These are phyloP conservation scores for Pachysandra terminalis DNA, from an alignment of 164 flowering plant species.

Conservation along the genomic window DNA sequence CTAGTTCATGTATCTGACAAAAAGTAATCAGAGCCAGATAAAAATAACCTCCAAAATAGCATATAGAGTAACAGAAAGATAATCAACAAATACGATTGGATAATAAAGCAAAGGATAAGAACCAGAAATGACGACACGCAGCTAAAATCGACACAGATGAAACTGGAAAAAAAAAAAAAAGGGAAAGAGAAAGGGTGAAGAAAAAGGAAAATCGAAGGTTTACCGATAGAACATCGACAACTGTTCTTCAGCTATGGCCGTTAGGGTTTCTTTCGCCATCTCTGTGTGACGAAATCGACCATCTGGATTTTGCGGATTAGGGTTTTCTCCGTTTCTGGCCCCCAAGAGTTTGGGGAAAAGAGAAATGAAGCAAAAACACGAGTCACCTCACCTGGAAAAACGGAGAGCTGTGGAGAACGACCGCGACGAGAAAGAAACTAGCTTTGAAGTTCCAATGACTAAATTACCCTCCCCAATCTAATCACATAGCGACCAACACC, in stretches of 20 bases:
- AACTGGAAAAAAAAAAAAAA: background rate
- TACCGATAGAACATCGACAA: slow-evolving; percentile 19
- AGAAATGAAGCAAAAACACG: background rate
- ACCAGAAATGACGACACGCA: background rate
- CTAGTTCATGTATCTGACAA: background rate
- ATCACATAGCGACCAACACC: too few species aligned
- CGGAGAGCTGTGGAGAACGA: slow-evolving; percentile 17
- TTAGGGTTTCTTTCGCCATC: slow-evolving; percentile 9
- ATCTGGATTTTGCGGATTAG: slow-evolving; percentile 13
- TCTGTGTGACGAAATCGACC: slow-evolving; percentile 11
- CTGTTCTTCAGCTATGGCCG: slow-evolving; percentile 8
- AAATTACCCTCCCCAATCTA: background rate
- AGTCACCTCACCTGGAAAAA: slow-evolving; percentile 13
- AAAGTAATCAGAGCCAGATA: background rate
- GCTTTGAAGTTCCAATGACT: background rate
- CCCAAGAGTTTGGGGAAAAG: background rate
- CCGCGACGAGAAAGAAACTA: background rate
- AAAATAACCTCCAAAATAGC: background rate
- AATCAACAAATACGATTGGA: background rate
- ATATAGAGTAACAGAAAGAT: background rate
- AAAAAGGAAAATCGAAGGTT: background rate
- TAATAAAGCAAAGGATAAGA: background rate
- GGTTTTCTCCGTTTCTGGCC: slow-evolving; percentile 6
- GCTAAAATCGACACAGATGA: background rate
- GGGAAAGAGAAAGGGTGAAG: background rate